phyloP scores from a whole-genome alignment of 2,329 filamentous ascomycete species.

The Whalleya microplaca region DNA sequence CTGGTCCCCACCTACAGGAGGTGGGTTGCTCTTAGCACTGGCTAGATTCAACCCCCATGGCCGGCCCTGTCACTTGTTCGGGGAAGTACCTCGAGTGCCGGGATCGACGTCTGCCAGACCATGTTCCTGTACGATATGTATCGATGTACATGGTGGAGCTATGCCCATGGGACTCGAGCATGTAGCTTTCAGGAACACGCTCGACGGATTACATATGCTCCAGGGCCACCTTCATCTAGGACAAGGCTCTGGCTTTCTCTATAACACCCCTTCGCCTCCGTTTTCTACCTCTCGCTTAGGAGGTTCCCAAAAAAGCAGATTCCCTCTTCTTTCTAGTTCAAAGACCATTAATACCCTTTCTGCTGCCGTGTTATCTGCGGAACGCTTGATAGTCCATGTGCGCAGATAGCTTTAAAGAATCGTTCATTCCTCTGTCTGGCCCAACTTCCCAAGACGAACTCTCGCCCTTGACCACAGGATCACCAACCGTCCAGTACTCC shows the following conservation, averaged over 20 bases:
- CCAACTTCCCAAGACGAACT: constrained; percentile 19
- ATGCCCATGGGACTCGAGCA: constrained; percentile 23
- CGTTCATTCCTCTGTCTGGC: constrained; percentile 18
- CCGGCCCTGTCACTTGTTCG: constrained; percentile 19
- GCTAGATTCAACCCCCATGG: constrained; percentile 21
- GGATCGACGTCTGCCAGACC: constrained; percentile 16
- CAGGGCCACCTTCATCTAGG: constrained; percentile 21
- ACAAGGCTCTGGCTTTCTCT: constrained; percentile 27
- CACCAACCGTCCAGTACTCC: constrained; percentile 17
- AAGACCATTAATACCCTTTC: constrained; percentile 7
- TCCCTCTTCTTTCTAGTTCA: constrained; percentile 13
- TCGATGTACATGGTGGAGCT: constrained; percentile 23
- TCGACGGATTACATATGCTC: constrained; percentile 26
- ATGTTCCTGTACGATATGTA: constrained; percentile 24
- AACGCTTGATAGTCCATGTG: constrained; percentile 23
- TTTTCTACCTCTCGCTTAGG: constrained; percentile 22
- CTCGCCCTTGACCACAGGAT: constrained; percentile 14
- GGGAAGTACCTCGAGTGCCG: constrained; percentile 23
- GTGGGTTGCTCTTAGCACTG: constrained; percentile 18
- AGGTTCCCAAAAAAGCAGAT: constrained; percentile 26
- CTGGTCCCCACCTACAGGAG: constrained; percentile 22
- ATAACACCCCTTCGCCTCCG: constrained; percentile 31
- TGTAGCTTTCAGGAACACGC: constrained; percentile 27
- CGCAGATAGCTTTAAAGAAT: constrained; percentile 30
- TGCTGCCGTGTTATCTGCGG: constrained; percentile 3